These are phyloP conservation scores for Lactarius hatsudake DNA, from an alignment of 768 basidiomycete genomes.

Conservation along the genomic window DNA sequence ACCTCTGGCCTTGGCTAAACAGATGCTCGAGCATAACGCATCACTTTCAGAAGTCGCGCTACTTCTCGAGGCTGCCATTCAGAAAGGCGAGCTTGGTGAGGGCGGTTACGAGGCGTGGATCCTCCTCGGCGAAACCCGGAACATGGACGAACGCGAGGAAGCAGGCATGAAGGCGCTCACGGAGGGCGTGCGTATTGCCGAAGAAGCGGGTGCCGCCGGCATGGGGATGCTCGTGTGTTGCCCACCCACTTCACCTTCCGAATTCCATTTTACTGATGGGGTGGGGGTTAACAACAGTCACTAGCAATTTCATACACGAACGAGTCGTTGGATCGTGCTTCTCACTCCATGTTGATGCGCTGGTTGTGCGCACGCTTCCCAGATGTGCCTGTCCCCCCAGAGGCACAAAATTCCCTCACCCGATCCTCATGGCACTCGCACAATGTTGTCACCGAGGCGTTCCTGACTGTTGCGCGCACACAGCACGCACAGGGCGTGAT, in stretches of 20 bases:
- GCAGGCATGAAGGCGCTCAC: slow-evolving; percentile 75
- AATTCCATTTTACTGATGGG: slow-evolving; percentile 22
- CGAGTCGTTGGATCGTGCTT: slow-evolving; percentile 84
- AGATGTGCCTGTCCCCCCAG: slow-evolving; percentile 50
- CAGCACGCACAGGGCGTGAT: slow-evolving; percentile 70
- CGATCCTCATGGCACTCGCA: slow-evolving; percentile 82
- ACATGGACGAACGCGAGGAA: slow-evolving; percentile 87
- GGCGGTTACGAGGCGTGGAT: slow-evolving; percentile 91
- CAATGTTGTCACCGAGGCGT: slow-evolving; percentile 74
- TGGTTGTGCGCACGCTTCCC: slow-evolving; percentile 76
- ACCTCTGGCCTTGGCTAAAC: slow-evolving; percentile 67
- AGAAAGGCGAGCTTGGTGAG: slow-evolving; percentile 74
- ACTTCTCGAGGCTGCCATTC: slow-evolving; percentile 88
- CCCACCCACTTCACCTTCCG: not conserved
- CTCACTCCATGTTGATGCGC: slow-evolving; percentile 79
- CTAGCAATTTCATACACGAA: slow-evolving; percentile 96
- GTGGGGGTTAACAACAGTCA: slow-evolving; percentile 50
- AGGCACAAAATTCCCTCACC: slow-evolving; percentile 50
- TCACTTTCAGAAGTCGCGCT: slow-evolving; percentile 85
- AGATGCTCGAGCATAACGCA: slow-evolving; percentile 72
- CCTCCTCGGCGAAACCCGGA: slow-evolving; percentile 82
- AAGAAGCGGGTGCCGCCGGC: slow-evolving; percentile 59
- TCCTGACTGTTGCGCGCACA: slow-evolving; percentile 75
- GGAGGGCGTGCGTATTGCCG: slow-evolving; percentile 67
- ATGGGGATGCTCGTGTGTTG: slow-evolving; percentile 70